phyloP scores from a whole-genome alignment of 192 early-diverging fungal genomes.

The Coemansia sp. region DNA sequence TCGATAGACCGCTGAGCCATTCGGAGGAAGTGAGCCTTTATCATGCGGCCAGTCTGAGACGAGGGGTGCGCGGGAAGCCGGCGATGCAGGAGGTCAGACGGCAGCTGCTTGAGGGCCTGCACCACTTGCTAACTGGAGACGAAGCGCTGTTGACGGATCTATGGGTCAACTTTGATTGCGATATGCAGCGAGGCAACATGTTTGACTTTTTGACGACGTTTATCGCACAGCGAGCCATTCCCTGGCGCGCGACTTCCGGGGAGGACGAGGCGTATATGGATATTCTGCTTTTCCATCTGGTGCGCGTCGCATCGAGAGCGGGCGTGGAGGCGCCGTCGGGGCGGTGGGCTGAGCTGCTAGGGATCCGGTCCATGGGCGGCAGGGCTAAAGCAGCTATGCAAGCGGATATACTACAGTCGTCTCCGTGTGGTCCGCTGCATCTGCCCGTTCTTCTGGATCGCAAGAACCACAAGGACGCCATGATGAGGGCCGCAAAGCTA shows the following conservation, averaged over 20 bases:
- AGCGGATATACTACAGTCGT: conserved; percentile 24
- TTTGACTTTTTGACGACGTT: conserved; percentile 64
- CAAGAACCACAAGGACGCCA: conserved; percentile 68
- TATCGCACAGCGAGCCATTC: conserved; percentile 40
- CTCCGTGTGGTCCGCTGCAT: background rate
- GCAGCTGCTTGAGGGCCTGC: conserved; percentile 73
- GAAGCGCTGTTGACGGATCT: conserved; percentile 80
- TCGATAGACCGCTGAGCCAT: conserved; percentile 25
- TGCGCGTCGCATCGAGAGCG: conserved; percentile 39
- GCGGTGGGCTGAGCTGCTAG: conserved; percentile 28
- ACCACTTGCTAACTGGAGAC: conserved; percentile 60
- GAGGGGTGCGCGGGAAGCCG: conserved; percentile 40
- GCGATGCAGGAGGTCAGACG: conserved; percentile 81
- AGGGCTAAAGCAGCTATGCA: background rate
- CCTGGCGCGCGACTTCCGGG: conserved; percentile 24
- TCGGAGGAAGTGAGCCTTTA: conserved; percentile 47
- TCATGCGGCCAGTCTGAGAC: conserved; percentile 27
- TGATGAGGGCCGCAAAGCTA: conserved; percentile 70
- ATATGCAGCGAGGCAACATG: conserved; percentile 74
- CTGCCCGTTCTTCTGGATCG: conserved; percentile 20
- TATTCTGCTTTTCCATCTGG: conserved; percentile 41
- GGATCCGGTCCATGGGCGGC: background rate
- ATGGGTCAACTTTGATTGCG: conserved; percentile 94
- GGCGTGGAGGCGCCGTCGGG: conserved; percentile 33
- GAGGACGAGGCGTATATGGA: conserved; percentile 49